phyloP scores from a whole-genome alignment of 805 yeast genomes.

The Kodamaea restingae region DNA sequence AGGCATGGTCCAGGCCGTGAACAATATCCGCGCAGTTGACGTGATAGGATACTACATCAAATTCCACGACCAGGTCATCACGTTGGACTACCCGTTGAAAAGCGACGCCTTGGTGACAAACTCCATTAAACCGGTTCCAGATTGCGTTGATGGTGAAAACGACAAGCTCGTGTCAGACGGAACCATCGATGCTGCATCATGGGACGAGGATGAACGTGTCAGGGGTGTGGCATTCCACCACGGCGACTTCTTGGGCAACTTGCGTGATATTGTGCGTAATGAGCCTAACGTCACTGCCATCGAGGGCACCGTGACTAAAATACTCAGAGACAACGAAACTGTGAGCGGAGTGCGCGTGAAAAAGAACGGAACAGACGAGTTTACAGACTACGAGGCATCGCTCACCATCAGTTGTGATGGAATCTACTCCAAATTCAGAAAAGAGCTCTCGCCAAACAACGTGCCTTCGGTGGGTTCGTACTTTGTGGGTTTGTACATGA shows the following conservation, averaged over 20 bases:
- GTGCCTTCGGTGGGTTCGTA: conserved; percentile 73
- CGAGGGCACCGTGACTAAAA: conserved; percentile 77
- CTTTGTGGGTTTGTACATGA: conserved; percentile 78
- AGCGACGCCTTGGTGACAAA: conserved; percentile 38
- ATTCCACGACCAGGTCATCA: conserved; percentile 53
- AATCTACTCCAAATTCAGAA: conserved; percentile 87
- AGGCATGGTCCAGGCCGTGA: conserved; percentile 75
- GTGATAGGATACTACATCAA: conserved; percentile 80
- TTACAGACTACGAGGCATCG: conserved; percentile 46
- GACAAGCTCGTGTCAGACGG: conserved; percentile 48
- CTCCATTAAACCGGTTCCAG: conserved; percentile 47
- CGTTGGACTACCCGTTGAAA: conserved; percentile 71
- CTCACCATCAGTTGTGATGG: conserved; percentile 87
- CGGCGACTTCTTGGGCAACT: conserved; percentile 77
- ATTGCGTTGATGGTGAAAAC: conserved; percentile 53
- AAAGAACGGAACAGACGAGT: conserved; percentile 14
- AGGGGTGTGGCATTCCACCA: conserved; percentile 90
- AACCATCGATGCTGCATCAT: conserved; percentile 47
- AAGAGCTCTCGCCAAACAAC: conserved; percentile 55
- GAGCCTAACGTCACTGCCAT: conserved; percentile 74
- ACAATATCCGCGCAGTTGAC: conserved; percentile 71
- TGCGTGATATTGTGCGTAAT: conserved; percentile 62
- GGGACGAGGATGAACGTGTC: conserved; percentile 55
- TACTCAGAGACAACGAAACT: conserved; percentile 52
- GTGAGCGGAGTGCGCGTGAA: conserved; percentile 77